Evolutionary conservation across 2,329 filamentous ascomycete species (phyloP).

Genomic region (Thermomyces lanuginosus): DNA sequence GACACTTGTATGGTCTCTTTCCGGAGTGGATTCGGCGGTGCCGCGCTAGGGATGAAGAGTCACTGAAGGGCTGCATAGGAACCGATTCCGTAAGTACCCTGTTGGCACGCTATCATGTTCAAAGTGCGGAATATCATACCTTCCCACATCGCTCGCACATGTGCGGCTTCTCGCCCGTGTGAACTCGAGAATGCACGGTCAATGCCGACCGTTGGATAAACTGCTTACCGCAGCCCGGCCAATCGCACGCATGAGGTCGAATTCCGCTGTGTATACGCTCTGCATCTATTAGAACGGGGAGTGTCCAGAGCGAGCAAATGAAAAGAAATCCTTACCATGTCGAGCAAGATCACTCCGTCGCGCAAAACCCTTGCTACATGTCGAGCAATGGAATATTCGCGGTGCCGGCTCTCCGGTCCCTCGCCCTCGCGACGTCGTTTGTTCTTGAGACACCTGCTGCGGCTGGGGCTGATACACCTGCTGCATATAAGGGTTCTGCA

Average conservation of each 20-base stretch:
- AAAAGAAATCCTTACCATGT: slow-evolving; percentile 52
- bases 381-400: slow-evolving; percentile 77
- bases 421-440: slow-evolving; percentile 23
- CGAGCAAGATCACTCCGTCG: slow-evolving; percentile 83
- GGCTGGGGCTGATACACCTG: slow-evolving; percentile 29
- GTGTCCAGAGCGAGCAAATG: neutral
- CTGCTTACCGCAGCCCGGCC: slow-evolving; percentile 74
- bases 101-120: slow-evolving; percentile 2
- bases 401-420: slow-evolving; percentile 36
- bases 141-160: slow-evolving; percentile 95
- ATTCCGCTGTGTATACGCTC: slow-evolving; percentile 91
- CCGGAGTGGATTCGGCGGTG: slow-evolving; percentile 92
- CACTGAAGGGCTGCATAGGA: slow-evolving; percentile 83
- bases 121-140: slow-evolving; percentile 36
- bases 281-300: slow-evolving; percentile 21
- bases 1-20: slow-evolving; percentile 92
- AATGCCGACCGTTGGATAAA: slow-evolving; percentile 94
- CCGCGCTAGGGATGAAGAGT: slow-evolving; percentile 82
- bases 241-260: slow-evolving; percentile 83
- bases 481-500: slow-evolving; percentile 39
- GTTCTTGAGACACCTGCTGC: slow-evolving; percentile 26
- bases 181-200: slow-evolving; percentile 87
- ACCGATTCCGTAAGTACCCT: slow-evolving; percentile 1
- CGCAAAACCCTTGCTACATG: slow-evolving; percentile 82
- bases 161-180: slow-evolving; percentile 96